Evolutionary conservation across 2,329 filamentous ascomycete genomes (phyloP).

Genomic region (Cryphonectria radicalis): DNA sequence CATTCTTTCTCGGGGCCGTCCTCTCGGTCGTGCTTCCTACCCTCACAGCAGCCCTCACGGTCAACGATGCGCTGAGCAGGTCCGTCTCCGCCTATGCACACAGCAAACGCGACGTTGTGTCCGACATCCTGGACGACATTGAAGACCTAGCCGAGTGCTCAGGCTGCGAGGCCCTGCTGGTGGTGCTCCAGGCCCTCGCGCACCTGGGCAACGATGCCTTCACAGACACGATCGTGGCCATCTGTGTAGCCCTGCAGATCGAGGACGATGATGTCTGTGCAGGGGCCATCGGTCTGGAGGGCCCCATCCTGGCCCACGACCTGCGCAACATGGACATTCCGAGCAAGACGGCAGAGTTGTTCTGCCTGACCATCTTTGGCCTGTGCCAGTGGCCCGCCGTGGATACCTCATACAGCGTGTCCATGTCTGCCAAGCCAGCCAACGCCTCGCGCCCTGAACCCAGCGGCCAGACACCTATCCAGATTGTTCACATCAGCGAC

Average conservation of each 20-base stretch:
- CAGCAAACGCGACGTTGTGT: conserved; percentile 16
- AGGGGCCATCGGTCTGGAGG: conserved; percentile 56
- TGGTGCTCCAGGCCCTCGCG: conserved; percentile 25
- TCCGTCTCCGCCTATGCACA: conserved; percentile 19
- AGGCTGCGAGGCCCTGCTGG: conserved; percentile 19
- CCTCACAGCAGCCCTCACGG: conserved; percentile 19
- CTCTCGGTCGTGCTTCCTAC: conserved; percentile 13
- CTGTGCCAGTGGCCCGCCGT: conserved; percentile 55
- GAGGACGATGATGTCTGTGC: conserved; percentile 61
- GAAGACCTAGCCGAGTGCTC: conserved; percentile 28
- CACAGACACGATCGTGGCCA: conserved; percentile 41
- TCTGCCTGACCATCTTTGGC: conserved; percentile 59
- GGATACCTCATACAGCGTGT: conserved; percentile 46
- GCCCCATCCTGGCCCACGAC: conserved; percentile 55
- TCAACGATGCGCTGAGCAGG: conserved; percentile 19
- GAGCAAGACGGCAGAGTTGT: conserved; percentile 54
- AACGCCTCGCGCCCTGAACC: conserved; percentile 42
- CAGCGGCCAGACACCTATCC: conserved; percentile 52
- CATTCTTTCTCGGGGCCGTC: conserved; percentile 9
- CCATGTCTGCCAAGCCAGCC: conserved; percentile 47
- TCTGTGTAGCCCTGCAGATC: conserved; percentile 43
- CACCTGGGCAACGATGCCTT: conserved; percentile 39
- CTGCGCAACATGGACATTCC: conserved; percentile 52
- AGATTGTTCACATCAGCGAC: conserved; percentile 63
- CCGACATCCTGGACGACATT: conserved; percentile 22